Percentiles rank a stretch among this genome's conserved stretches.
phyloP scores from a whole-genome alignment of 352 stramenopile species.

The Phytophthora pisi region DNA sequence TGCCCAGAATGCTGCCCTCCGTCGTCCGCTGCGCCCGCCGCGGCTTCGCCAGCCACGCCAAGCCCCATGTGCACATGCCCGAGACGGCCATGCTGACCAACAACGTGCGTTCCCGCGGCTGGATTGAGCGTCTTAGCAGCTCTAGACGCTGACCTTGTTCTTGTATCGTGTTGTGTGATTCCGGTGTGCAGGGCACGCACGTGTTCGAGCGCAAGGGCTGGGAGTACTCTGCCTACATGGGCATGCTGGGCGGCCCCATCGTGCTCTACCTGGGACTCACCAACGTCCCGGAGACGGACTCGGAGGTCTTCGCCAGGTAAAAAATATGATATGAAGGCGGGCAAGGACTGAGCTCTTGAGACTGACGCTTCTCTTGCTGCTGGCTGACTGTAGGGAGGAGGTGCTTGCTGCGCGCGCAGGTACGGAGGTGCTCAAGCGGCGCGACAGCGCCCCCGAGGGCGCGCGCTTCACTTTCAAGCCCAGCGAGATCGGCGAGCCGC shows the following conservation, averaged over 20 bases:
- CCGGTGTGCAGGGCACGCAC: conserved; percentile 61
- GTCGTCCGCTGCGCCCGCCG: conserved; percentile 38
- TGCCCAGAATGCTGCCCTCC: conserved; percentile 30
- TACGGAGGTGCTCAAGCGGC: conserved; percentile 51
- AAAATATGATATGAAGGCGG: background rate
- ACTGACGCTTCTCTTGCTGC: too few species aligned
- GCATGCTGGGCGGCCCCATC: conserved; percentile 68
- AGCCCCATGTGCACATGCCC: conserved; percentile 76
- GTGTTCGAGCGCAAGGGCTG: conserved; percentile 82
- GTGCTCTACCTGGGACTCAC: conserved; percentile 80
- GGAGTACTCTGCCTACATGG: conserved; percentile 85
- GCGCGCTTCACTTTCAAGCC: conserved; percentile 46
- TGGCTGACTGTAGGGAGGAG: conserved; percentile 48
- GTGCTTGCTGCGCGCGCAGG: conserved; percentile 61
- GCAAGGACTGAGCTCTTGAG: too few species aligned
- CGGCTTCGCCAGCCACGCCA: conserved; percentile 57
- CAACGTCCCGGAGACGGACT: conserved; percentile 85
- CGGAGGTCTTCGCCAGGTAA: conserved; percentile 81
- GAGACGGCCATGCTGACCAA: conserved; percentile 90
- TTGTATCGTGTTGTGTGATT: background rate
- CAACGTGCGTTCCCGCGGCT: conserved; percentile 56
- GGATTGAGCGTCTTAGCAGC: too few species aligned
- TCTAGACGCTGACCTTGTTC: background rate
- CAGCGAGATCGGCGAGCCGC: conserved; percentile 67
- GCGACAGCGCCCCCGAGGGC: conserved; percentile 48